Evolutionary conservation across 1,139 yeast species (phyloP).

Genomic region (Kurtzmaniella natalensis): DNA sequence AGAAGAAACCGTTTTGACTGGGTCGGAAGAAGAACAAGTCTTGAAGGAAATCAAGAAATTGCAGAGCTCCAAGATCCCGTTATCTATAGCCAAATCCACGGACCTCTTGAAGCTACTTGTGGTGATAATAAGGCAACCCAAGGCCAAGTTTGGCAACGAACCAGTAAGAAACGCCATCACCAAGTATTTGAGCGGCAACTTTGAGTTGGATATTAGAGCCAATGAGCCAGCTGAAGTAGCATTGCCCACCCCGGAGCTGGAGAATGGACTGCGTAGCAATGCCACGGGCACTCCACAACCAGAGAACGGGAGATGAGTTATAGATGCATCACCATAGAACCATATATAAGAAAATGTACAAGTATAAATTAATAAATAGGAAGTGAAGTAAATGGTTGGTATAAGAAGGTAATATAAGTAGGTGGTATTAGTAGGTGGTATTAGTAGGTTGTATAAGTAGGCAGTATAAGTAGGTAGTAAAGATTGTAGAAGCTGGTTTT

Average conservation of each 20-base stretch:
- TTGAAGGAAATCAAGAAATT: constrained; percentile 18
- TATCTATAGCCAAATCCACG: constrained; percentile 24
- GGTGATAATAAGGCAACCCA: constrained; percentile 30
- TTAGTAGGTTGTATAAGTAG: too few relatives aligned
- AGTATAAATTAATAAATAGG: too few relatives aligned
- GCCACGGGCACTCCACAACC: background rate
- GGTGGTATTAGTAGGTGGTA: too few relatives aligned
- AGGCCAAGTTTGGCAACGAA: constrained; percentile 15
- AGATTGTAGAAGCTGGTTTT: too few relatives aligned
- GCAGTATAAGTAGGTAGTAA: too few relatives aligned
- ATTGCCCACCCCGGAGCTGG: constrained; percentile 1
- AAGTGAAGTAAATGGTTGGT: too few relatives aligned
- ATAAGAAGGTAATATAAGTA: too few relatives aligned
- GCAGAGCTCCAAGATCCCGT: constrained; percentile 20
- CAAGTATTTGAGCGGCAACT: constrained; percentile 19
- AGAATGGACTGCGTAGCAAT: constrained; percentile 3
- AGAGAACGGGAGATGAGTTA: background rate
- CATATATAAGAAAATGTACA: too few relatives aligned
- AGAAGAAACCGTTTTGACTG: constrained; percentile 6
- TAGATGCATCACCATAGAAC: too few relatives aligned
- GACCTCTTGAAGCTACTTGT: constrained; percentile 20
- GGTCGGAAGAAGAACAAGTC: constrained; percentile 5
- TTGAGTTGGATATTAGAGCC: constrained; percentile 16
- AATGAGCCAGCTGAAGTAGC: constrained; percentile 10
- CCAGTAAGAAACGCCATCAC: constrained; percentile 18